Conservation (phyloP, 208 protist genomes). For the Leishmania braziliensis region DNA sequence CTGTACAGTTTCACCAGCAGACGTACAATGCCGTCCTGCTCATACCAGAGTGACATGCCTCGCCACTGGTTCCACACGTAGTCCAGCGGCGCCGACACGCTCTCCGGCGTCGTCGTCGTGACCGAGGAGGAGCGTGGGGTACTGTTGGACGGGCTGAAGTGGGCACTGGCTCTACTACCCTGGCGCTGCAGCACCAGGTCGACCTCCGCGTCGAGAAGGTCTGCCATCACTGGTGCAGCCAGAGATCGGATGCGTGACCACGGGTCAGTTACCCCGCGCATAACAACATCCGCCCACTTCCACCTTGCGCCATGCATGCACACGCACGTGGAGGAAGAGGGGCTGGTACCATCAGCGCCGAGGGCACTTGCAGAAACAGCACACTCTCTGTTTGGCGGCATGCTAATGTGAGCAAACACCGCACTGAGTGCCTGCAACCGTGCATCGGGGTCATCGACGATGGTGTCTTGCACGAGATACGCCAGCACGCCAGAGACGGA, state of each 20-base stretch:
- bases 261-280: conserved; percentile 67
- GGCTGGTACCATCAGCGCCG: background rate
- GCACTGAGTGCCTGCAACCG: conserved; percentile 20
- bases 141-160: background rate
- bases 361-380: background rate
- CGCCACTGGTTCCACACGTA: conserved; percentile 31
- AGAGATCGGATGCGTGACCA: conserved; percentile 66
- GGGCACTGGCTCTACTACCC: background rate
- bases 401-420: conserved; percentile 14
- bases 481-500: conserved; percentile 14
- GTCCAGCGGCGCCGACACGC: conserved; percentile 21
- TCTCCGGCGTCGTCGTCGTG: background rate
- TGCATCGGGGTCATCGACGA: conserved; percentile 27
- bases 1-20: conserved; percentile 26
- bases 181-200: conserved; percentile 11
- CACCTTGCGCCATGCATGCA: conserved; percentile 12
- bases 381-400: background rate
- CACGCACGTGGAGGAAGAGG: background rate
- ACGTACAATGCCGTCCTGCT: conserved; percentile 33
- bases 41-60: conserved; percentile 26
- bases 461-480: conserved; percentile 12
- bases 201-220: conserved; percentile 31
- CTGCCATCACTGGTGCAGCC: conserved; percentile 24
- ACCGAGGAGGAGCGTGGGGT: background rate
- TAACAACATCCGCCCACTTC: conserved; percentile 46